Evolutionary conservation across 768 basidiomycete species (phyloP), one percentile per base, ranked within the genome.

Genomic region (Serendipita vermifera): DNA sequence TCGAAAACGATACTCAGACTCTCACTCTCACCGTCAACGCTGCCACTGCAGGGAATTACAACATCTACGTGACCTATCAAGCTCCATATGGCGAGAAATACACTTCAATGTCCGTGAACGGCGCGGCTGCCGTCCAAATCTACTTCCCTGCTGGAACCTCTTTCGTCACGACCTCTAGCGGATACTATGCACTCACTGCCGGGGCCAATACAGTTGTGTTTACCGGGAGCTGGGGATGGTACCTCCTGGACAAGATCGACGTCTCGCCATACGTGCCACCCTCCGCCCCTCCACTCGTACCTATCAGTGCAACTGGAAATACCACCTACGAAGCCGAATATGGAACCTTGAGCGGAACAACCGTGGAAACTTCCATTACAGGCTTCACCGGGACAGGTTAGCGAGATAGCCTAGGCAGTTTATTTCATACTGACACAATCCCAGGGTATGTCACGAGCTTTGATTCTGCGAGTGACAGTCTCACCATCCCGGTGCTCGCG

Each of bases 141-240:
- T 29, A 51, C 29, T 51, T 51, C 27, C 17, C 46, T n/a, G 46
- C 26, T 7, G 14, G 7, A 3, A 36, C 26, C 6, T 38, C 35
- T 0, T 57, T 41, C 14, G 38, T 55, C n/a, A 43, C 41, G n/a
- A 46, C 20, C 38, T 32, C 58, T 22, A 41, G 6, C 15, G 56
- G 58, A 20, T 36, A 57, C 5, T 33, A 57, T 40, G 31, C 46
- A 22, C 56, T 57, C 33, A 57, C 57, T 35, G 29, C 15, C 26
- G 58, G 56, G 17, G 33, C 15, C 27, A 59, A 57, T 40, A 59
- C 55, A 9, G n/a, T 59, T 35, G n/a, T 6, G 13, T 51, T 59
- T 43, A 27, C 57, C 33, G 48, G 22, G 29, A 36, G 46, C 41
- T 59, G 58, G 56, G 56, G 56, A 27, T 59, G 58, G 58, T 59